Base-by-base conservation (phyloP, 139 green algal genomes). In the Tetradesmus obliquus region DNA sequence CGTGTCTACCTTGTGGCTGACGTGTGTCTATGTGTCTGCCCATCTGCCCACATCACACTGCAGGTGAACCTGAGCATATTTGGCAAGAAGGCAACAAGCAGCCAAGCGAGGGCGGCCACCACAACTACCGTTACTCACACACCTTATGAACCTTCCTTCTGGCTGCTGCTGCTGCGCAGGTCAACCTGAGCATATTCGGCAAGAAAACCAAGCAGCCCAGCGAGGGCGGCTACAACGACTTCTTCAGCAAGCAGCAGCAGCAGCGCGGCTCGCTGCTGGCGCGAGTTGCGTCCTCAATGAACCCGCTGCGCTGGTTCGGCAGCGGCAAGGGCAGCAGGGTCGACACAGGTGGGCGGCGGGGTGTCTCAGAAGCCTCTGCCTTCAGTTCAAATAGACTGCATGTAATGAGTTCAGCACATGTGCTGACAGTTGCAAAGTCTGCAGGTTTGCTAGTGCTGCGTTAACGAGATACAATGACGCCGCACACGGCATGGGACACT, bases 221-320 rank as follows among this genome's bases (percentile, higher is more conserved):
- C n/a, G 66, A 76, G 5, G 66, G 66, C 17, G 66, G 17, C 3
- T 19, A 17, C 17, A 6, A 2, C 66, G 66, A 24, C 66, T 76
- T 76, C 15, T 76, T 76, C 66, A 76, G 66, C 17, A 17, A 76
- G 66, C 10, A 76, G 66, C 66, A 76, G 66, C 66, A 76, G 66
- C 66, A 76, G 66, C 66, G n/a, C 17, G 17, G 15, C 66, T 76
- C 66, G 12, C 66, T 91, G n/a, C 55, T 53, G 60, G 10, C 13
- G 1, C 22, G 72, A 45, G 5, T 87, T 58, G 54, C 20, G 2
- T 13, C 53, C 3, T 32, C 22, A 1, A 55, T 91, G 9, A 91
- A 91, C 79, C 88, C 88, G 1, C n/a, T 87, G 15, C 24, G 5
- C 71, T 91, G 88, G 88, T 87, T 91, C 9, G 53, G 53, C 20